Conservation (phyloP, 371 early-diverging fungal genomes). For the Nematocida minor region DNA sequence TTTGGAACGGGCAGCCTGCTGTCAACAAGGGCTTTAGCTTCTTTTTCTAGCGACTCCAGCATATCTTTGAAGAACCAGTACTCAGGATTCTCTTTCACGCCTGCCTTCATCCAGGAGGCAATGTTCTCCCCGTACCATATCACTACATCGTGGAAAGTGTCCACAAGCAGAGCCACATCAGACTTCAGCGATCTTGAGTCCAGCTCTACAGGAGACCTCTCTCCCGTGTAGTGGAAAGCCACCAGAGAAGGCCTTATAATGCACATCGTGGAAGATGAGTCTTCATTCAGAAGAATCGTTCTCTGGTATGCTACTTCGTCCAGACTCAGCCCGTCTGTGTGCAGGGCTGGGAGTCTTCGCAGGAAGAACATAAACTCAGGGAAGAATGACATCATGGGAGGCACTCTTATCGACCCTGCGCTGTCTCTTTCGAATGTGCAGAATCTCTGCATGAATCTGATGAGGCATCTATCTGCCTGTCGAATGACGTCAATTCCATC, state of each 20-base stretch:
- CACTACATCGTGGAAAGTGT: constrained; percentile 92
- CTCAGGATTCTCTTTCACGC: constrained; percentile 77
- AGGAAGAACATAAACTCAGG: constrained; percentile 99
- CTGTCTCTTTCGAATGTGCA: constrained; percentile 90
- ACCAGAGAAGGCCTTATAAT: constrained; percentile 97
- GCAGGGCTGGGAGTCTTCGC: constrained; percentile 88
- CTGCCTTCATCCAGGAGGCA: constrained; percentile 80
- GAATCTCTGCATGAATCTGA: constrained; percentile 88
- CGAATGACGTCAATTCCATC: constrained; percentile 93
- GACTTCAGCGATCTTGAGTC: constrained; percentile 91
- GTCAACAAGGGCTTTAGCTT: constrained; percentile 78
- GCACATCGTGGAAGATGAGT: constrained; percentile 66
- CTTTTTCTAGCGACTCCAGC: constrained; percentile 77
- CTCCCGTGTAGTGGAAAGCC: constrained; percentile 78
- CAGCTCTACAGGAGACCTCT: constrained; percentile 83
- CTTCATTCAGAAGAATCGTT: constrained; percentile 62
- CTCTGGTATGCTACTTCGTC: constrained; percentile 95
- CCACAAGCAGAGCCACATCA: constrained; percentile 85
- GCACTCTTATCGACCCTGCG: constrained; percentile 79
- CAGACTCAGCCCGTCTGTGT: constrained; percentile 93
- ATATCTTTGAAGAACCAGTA: constrained; percentile 82
- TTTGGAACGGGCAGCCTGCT: constrained; percentile 95
- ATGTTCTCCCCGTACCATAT: constrained; percentile 86
- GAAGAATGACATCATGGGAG: constrained; percentile 86
- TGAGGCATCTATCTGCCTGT: constrained; percentile 95